Conservation (phyloP, 2,329 filamentous ascomycete species). For the Fusarium sp. region DNA sequence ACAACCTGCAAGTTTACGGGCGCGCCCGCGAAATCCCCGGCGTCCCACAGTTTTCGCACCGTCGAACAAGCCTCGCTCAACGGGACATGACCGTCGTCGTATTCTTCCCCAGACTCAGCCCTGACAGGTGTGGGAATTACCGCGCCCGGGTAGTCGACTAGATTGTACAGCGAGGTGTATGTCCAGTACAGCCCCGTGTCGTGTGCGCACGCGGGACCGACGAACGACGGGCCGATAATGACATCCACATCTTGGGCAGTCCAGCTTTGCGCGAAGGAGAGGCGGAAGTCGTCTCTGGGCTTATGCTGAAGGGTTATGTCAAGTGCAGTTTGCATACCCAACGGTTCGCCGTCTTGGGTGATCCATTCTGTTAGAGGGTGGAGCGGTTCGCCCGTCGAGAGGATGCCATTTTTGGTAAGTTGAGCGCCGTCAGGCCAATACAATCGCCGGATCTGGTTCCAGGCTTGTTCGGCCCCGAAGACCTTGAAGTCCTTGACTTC, state of each 20-base stretch:
- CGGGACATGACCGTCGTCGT: slow-evolving; percentile 37
- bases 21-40: slow-evolving; percentile 49
- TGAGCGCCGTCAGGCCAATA: slow-evolving; percentile 61
- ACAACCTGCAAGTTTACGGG: slow-evolving; percentile 52
- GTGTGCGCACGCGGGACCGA: slow-evolving; percentile 53
- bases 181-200: slow-evolving; percentile 54
- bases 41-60: slow-evolving; percentile 50
- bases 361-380: slow-evolving; percentile 58
- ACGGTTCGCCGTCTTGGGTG: slow-evolving; percentile 46
- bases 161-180: slow-evolving; percentile 54
- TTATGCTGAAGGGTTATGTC: slow-evolving; percentile 25
- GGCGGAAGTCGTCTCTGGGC: slow-evolving; percentile 49
- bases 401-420: slow-evolving; percentile 49
- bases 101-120: slow-evolving; percentile 47
- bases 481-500: slow-evolving; percentile 53
- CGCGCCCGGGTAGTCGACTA: slow-evolving; percentile 53
- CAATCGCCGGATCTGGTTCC: slow-evolving; percentile 50
- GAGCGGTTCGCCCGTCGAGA: slow-evolving; percentile 57
- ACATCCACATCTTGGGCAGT: slow-evolving; percentile 52
- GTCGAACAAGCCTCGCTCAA: slow-evolving; percentile 48
- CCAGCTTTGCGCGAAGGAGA: slow-evolving; percentile 52
- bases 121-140: slow-evolving; percentile 43
- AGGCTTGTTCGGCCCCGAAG: slow-evolving; percentile 47
- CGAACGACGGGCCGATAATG: slow-evolving; percentile 51
- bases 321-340: slow-evolving; percentile 35